Evolutionary conservation across 2,329 filamentous ascomycete genomes (phyloP).

Genomic region (Pyricularia pennisetigena): DNA sequence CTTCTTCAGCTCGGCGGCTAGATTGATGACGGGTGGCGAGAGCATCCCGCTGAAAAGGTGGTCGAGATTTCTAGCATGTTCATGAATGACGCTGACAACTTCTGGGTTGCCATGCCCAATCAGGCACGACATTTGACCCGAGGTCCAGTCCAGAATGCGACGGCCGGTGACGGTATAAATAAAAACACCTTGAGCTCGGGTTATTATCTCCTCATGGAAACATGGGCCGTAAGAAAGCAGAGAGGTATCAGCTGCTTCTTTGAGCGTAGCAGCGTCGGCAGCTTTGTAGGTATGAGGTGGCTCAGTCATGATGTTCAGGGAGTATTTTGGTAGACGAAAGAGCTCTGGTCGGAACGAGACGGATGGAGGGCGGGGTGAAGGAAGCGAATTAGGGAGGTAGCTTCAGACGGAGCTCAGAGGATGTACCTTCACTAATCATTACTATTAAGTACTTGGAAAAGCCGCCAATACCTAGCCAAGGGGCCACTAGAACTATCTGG

Average conservation of each 20-base stretch:
- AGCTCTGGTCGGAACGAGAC: neutral
- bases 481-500: too few species aligned
- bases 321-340: neutral
- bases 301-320: neutral
- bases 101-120: conserved; percentile 48
- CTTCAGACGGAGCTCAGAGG: neutral
- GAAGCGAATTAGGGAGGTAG: neutral
- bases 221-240: neutral
- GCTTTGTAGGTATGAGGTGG: neutral
- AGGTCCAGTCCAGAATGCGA: conserved; percentile 46
- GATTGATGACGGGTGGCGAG: conserved; percentile 39
- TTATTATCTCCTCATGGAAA: conserved; percentile 22
- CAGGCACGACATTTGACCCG: conserved; percentile 48
- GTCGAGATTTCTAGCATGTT: conserved; percentile 38
- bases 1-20: conserved; percentile 36
- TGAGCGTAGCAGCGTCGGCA: neutral
- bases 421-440: neutral
- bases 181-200: conserved; percentile 30
- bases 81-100: conserved; percentile 38
- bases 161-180: conserved; percentile 32
- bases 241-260: neutral
- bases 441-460: neutral
- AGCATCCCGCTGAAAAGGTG: conserved; percentile 50
- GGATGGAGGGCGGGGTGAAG: neutral
- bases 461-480: neutral